Base-by-base conservation (phyloP, 441 rosid genomes). In the Rhodomyrtus psidioides region DNA sequence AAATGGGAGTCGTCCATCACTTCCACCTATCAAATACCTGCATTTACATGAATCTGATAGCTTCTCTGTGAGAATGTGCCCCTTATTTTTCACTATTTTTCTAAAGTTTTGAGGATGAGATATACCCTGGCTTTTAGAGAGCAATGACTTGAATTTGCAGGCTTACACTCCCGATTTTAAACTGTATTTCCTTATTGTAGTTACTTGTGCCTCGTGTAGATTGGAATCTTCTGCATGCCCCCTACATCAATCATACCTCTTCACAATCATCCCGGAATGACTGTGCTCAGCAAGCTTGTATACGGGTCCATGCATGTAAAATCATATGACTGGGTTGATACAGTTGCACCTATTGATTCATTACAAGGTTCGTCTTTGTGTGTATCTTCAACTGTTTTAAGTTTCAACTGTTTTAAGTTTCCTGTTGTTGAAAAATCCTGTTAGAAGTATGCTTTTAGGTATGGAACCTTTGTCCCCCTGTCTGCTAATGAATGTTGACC, bases 191-290 rank as follows among this genome's bases (percentile, higher is more conserved):
- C 86, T 12, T 21, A 87, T 82, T 84, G 34, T 27, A 46, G 65
- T 83, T 85, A 23, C 53, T 83, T 86, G 30, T 53, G 42, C 83
- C 59, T 88, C 51, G 53, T 85, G 89, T 94, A 96, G 99, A 95
- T 97, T 84, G 99, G 99, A 84, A 94, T 97, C 87, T 97, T 97
- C 89, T 95, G 97, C 89, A 95, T 97, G 99, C 96, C 98, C 26
- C 96, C 99, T 83, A 91, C 93, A 60, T 95, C 99, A 46, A 90
- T 97, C 82, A 96, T 97, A 84, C 99, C 99, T 74, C 98, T 98
- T 86, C 99, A 98, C 91, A 98, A 98, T 92, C 99, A 98, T 92
- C 99, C 99, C 30, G 98, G 99, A 87, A 98, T 98, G 99, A 98
- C 98, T 42, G 99, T 98, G 65, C 90, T 95, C 90, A 98, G 99